Base-by-base conservation (phyloP, 495 filamentous ascomycete species). In the Talaromyces ruber region DNA sequence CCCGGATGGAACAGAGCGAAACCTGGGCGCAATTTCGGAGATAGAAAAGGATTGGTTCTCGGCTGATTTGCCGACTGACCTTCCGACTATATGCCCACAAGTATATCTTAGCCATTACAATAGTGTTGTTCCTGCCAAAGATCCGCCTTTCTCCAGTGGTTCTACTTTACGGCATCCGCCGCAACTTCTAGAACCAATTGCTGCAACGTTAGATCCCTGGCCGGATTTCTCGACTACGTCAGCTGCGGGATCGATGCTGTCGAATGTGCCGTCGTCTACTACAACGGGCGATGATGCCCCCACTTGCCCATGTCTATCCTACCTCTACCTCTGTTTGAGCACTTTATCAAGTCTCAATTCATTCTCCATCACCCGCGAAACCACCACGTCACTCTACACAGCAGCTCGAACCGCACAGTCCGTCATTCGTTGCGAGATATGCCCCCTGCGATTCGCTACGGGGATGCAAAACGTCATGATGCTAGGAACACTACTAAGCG, bases 391-490 rank as follows among this genome's bases (percentile, higher is more conserved):
- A 5, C 75, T 87, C 28, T 84, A 83, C n/a, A 74, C 77, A 39
- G 84, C 83, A 9, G 76, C 84, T 6, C 72, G 72, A 61, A 79
- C 80, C 6, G 85, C 85, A 0, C 79, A 82, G 61, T 72, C 82
- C 37, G 75, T 79, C n/a, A 79, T 88, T 55, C 79, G 80, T 66
- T 90, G 87, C 69, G 68, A 75, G 43, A 64, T 73, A 16, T 90
- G 87, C 65, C 80, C 80, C 16, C 74, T 77, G 37, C 69, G 70
- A 28, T 80, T 78, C 28, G 68, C 75, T 25, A 76, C 76, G 1
- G 74, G 72, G 8, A 64, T 84, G 18, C 86, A 89, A 62, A 88
- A 82, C 66, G 77, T 85, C 43, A 88, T 89, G 85, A 81, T 88
- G 60, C 80, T 86, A 11, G 86, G 82, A 6, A 84, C 85, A 0